Evolutionary conservation across 805 yeast species (phyloP).

Genomic region (Candida montana): DNA sequence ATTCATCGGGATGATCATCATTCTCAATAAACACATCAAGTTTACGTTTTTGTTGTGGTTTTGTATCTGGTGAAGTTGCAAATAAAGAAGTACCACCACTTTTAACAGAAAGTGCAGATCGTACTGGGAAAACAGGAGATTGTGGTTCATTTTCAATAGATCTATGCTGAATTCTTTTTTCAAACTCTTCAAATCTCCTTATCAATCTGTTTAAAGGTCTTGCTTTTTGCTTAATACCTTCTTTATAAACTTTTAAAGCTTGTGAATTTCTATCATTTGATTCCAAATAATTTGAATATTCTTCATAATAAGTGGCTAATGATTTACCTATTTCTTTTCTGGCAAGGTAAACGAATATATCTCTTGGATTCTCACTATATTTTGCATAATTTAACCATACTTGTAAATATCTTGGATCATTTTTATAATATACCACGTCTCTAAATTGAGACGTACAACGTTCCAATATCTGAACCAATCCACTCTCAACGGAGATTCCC

Average conservation of each 20-base stretch:
- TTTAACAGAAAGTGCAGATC: slow-evolving; percentile 35
- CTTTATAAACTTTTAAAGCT: slow-evolving; percentile 53
- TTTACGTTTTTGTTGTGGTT: slow-evolving; percentile 15
- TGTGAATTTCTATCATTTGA: slow-evolving; percentile 38
- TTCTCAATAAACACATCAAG: slow-evolving; percentile 18
- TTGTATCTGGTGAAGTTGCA: slow-evolving; percentile 3
- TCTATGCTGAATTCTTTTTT: slow-evolving; percentile 30
- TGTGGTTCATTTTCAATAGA: slow-evolving; percentile 25
- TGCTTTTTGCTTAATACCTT: slow-evolving; percentile 58
- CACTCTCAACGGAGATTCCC: slow-evolving; percentile 57
- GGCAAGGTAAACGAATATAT: slow-evolving; percentile 64
- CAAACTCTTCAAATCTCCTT: slow-evolving; percentile 40
- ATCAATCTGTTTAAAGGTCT: slow-evolving; percentile 52
- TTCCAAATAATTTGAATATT: slow-evolving; percentile 64
- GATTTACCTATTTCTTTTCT: slow-evolving; percentile 64
- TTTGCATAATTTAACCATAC: slow-evolving; percentile 79
- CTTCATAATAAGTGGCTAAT: slow-evolving; percentile 72
- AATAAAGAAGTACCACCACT: slow-evolving; percentile 30
- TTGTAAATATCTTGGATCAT: slow-evolving; percentile 75
- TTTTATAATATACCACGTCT: slow-evolving; percentile 61
- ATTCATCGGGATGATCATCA: slow-evolving; percentile 11
- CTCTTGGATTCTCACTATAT: slow-evolving; percentile 63
- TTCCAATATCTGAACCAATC: slow-evolving; percentile 60
- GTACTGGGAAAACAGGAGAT: slow-evolving; percentile 31
- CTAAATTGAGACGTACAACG: slow-evolving; percentile 65